A percentile compares a stretch with the other conserved stretches of the same genome.
Evolutionary conservation across 2,329 filamentous ascomycete genomes (phyloP).

Genomic region (Nemania abortiva): DNA sequence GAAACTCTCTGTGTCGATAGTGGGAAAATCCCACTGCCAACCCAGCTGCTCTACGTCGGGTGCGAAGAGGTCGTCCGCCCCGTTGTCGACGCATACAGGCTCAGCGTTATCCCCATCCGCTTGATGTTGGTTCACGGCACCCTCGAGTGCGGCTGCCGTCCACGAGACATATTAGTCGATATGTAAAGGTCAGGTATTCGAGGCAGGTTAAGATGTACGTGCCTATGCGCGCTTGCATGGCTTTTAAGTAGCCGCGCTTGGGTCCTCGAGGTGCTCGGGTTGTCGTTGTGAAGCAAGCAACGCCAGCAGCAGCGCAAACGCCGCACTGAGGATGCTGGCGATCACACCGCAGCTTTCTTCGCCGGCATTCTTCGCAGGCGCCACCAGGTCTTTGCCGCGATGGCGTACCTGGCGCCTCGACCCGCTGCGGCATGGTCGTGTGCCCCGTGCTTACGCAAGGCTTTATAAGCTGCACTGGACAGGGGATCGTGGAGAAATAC

Average conservation of each 20-base stretch:
- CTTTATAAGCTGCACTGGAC: constrained; percentile 25
- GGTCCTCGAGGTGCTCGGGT: constrained; percentile 26
- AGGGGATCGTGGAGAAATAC: constrained; percentile 5
- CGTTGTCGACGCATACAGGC: constrained; percentile 7
- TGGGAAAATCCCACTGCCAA: constrained; percentile 21
- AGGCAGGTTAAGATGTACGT: neutral
- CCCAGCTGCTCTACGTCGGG: constrained; percentile 17
- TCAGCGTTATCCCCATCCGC: constrained; percentile 14
- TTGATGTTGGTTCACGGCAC: constrained; percentile 23
- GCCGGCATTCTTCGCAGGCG: constrained; percentile 33
- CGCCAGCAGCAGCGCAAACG: constrained; percentile 19
- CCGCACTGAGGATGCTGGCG: constrained; percentile 29
- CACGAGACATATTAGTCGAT: constrained; percentile 13
- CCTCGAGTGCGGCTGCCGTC: constrained; percentile 25
- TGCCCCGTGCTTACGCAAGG: constrained; percentile 24
- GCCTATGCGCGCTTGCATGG: constrained; percentile 26
- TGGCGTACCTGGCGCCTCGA: constrained; percentile 14
- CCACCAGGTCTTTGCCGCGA: constrained; percentile 31
- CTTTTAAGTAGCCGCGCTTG: constrained; percentile 31
- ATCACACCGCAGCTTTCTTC: constrained; percentile 34
- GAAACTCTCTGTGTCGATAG: constrained; percentile 13
- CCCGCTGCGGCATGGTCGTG: constrained; percentile 19
- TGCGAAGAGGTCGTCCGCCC: constrained; percentile 24
- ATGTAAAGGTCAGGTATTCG: neutral
- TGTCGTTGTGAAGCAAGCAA: constrained; percentile 21